phyloP scores from a whole-genome alignment of 2,329 filamentous ascomycete genomes.

The Phyllosticta capitalensis region DNA sequence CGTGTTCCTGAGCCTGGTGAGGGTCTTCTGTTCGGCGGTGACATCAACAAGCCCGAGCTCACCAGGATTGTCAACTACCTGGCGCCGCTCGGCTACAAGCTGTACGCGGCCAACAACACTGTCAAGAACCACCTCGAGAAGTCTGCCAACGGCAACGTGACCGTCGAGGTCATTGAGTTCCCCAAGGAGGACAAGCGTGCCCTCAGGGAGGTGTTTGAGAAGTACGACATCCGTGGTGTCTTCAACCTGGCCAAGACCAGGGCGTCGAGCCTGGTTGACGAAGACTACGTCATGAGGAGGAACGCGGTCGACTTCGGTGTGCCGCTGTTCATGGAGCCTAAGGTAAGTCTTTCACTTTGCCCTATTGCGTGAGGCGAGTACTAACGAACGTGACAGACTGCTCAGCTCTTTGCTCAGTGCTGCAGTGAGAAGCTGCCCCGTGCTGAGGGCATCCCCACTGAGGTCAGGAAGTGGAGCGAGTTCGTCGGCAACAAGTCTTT shows the following conservation, averaged over 20 bases:
- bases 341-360: slow-evolving; percentile 51
- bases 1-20: slow-evolving; percentile 88
- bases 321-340: slow-evolving; percentile 95
- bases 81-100: slow-evolving; percentile 83
- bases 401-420: slow-evolving; percentile 89
- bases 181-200: slow-evolving; percentile 93
- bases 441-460: slow-evolving; percentile 74
- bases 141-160: slow-evolving; percentile 53
- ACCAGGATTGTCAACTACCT: slow-evolving; percentile 78
- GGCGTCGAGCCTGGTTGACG: slow-evolving; percentile 75
- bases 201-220: slow-evolving; percentile 88
- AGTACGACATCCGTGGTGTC: slow-evolving; percentile 89
- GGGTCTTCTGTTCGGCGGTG: slow-evolving; percentile 89
- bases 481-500: slow-evolving; percentile 57
- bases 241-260: slow-evolving; percentile 87
- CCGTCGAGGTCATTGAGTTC: slow-evolving; percentile 89
- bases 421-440: slow-evolving; percentile 95
- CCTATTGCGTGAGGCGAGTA: neutral
- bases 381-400: slow-evolving; percentile 53
- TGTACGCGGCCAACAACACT: slow-evolving; percentile 72
- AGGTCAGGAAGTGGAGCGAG: slow-evolving; percentile 91
- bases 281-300: slow-evolving; percentile 96
- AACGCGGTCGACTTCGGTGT: slow-evolving; percentile 98
- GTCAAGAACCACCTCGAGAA: slow-evolving; percentile 80
- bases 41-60: slow-evolving; percentile 61